phyloP scores from a whole-genome alignment of 2,329 filamentous ascomycete genomes.

The Apiospora kogelbergensis region DNA sequence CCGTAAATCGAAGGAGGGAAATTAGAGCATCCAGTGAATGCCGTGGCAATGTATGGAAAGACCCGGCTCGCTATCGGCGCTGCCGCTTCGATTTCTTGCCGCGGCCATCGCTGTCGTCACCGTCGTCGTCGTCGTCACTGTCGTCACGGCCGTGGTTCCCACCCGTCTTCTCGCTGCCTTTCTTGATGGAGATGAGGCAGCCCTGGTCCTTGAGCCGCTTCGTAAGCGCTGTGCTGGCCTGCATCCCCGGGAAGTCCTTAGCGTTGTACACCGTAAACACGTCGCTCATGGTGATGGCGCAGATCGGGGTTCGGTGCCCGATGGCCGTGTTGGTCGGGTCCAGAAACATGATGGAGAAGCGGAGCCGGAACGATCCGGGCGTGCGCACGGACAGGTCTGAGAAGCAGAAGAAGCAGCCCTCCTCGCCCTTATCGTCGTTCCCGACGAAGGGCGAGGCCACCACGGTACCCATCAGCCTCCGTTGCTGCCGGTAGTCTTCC shows the following conservation, averaged over 20 bases:
- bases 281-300: conserved; percentile 60
- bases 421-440: conserved; percentile 68
- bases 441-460: conserved; percentile 77
- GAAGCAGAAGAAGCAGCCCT: conserved; percentile 85
- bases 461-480: conserved; percentile 76
- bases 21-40: neutral
- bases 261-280: conserved; percentile 80
- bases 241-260: conserved; percentile 85
- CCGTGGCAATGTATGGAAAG: too few relatives aligned
- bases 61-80: neutral
- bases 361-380: conserved; percentile 72
- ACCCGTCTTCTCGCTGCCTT: conserved; percentile 68
- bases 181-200: conserved; percentile 83
- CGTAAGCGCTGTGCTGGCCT: conserved; percentile 71
- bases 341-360: conserved; percentile 72
- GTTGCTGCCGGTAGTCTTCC: conserved; percentile 69
- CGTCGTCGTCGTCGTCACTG: conserved; percentile 46
- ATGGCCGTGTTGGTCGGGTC: conserved; percentile 61
- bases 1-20: neutral
- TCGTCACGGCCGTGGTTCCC: conserved; percentile 36
- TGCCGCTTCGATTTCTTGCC: conserved; percentile 7
- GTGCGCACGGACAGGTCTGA: conserved; percentile 79
- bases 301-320: conserved; percentile 51
- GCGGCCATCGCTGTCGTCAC: conserved; percentile 30
- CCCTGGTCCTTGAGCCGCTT: conserved; percentile 76